Conservation (phyloP, 192 early-diverging fungal species). For the Coemansia sp. region DNA sequence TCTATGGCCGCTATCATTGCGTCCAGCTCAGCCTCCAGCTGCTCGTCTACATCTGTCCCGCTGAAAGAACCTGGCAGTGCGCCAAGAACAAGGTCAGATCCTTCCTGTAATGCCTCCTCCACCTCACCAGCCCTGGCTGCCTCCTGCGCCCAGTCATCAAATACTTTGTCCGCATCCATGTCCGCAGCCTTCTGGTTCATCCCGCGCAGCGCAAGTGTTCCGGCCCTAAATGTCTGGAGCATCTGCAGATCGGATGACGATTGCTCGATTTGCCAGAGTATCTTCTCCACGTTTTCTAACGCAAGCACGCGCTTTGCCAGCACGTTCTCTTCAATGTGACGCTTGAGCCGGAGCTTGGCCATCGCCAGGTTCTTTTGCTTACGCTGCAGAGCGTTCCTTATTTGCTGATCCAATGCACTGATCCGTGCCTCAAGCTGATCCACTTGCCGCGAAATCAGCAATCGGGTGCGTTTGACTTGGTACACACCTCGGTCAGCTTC, state of each 20-base stretch:
- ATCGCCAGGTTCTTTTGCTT: constrained; percentile 22
- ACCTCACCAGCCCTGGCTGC: constrained; percentile 18
- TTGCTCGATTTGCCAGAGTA: constrained; percentile 39
- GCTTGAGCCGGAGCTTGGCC: constrained; percentile 19
- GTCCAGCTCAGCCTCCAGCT: constrained; percentile 46
- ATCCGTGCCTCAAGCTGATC: constrained; percentile 20
- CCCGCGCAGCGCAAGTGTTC: constrained; percentile 24
- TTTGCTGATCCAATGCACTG: constrained; percentile 16
- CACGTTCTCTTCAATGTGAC: constrained; percentile 20
- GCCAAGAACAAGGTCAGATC: background rate
- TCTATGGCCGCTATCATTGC: constrained; percentile 16
- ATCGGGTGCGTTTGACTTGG: constrained; percentile 29
- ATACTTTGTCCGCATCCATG: constrained; percentile 7
- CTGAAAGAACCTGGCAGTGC: background rate
- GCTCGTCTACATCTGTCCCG: constrained; percentile 14
- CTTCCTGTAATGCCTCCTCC: constrained; percentile 16
- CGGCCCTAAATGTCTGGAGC: constrained; percentile 28
- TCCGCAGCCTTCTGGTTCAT: constrained; percentile 18
- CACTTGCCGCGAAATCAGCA: constrained; percentile 18
- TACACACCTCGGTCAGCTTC: constrained; percentile 27
- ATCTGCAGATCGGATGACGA: constrained; percentile 40
- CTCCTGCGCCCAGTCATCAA: constrained; percentile 43
- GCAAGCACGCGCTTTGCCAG: constrained; percentile 26
- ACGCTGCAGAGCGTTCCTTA: constrained; percentile 9
- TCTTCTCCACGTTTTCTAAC: constrained; percentile 23